Evolutionary conservation across 1,284 basidiomycete genomes (phyloP).

Genomic region (Takashimella koratensis): DNA sequence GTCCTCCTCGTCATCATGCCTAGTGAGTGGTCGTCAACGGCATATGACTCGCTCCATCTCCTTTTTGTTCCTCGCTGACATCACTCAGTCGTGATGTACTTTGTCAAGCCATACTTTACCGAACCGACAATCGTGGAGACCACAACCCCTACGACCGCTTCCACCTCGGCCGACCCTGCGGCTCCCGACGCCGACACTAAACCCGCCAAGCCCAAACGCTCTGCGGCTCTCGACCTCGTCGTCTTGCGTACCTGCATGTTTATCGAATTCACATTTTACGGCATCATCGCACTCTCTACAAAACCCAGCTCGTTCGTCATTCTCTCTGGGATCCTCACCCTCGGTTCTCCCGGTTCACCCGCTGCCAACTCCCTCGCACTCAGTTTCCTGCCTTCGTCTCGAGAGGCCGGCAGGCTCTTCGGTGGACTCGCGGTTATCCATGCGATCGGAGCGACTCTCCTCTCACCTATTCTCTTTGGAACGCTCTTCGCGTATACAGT

Average conservation of each 20-base stretch:
- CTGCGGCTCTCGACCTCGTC: slow-evolving; percentile 41
- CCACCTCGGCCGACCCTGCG: background rate
- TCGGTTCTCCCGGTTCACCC: slow-evolving; percentile 36
- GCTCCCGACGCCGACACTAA: slow-evolving; percentile 2
- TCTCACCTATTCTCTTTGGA: slow-evolving; percentile 42
- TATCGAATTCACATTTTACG: slow-evolving; percentile 59
- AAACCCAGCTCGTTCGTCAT: slow-evolving; percentile 27
- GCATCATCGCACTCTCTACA: slow-evolving; percentile 49
- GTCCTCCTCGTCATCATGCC: slow-evolving; percentile 65
- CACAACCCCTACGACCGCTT: background rate
- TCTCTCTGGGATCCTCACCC: slow-evolving; percentile 26
- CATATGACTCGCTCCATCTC: too few relatives aligned
- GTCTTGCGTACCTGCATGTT: slow-evolving; percentile 40
- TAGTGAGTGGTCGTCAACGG: slow-evolving; percentile 35
- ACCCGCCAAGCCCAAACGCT: slow-evolving; percentile 19
- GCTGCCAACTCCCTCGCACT: slow-evolving; percentile 46
- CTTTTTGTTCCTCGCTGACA: too few relatives aligned
- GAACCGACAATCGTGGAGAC: slow-evolving; percentile 11
- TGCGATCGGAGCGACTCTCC: slow-evolving; percentile 37
- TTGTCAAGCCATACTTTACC: slow-evolving; percentile 40
- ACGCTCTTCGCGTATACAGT: slow-evolving; percentile 40
- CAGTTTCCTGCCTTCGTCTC: slow-evolving; percentile 33
- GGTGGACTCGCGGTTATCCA: slow-evolving; percentile 43
- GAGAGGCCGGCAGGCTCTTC: slow-evolving; percentile 44
- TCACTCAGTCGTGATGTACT: slow-evolving; percentile 34